Evolutionary conservation across 768 basidiomycete genomes (phyloP).

Genomic region (Psilocybe cyanescens): DNA sequence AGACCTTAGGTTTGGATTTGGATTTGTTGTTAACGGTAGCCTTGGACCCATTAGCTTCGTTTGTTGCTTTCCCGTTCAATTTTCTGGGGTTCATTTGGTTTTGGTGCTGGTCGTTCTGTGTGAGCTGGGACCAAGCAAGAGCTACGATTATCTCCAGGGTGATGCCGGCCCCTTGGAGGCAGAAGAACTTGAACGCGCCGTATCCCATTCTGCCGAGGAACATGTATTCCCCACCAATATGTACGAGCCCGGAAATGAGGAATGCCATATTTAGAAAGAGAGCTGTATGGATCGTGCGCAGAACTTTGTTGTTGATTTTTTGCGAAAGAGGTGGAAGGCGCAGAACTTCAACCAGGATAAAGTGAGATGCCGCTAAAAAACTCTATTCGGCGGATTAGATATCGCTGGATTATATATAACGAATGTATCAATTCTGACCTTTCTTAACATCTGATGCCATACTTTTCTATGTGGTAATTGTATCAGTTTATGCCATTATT

Average conservation of each 20-base stretch:
- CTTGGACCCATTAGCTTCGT: not conserved
- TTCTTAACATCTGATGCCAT: conserved; percentile 27
- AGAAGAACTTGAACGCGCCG: conserved; percentile 35
- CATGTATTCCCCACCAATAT: conserved; percentile 37
- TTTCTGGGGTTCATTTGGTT: not conserved
- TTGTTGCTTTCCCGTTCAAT: not conserved
- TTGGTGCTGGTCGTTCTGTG: not conserved
- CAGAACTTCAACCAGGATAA: conserved; percentile 1
- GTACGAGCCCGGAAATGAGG: conserved; percentile 35
- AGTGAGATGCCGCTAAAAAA: conserved; percentile 10
- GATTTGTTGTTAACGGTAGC: not conserved
- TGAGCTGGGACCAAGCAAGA: not conserved
- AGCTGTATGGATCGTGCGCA: not conserved
- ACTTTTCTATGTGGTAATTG: conserved; percentile 7
- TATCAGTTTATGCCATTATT: not conserved
- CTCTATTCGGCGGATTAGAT: conserved; percentile 1
- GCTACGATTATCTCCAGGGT: conserved; percentile 13
- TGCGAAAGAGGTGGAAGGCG: not conserved
- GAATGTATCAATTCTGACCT: conserved; percentile 12
- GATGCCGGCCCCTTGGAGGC: conserved; percentile 37
- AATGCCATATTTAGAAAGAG: conserved; percentile 29
- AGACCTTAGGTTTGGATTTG: conserved; percentile 9
- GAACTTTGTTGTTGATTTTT: not conserved
- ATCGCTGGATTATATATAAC: not conserved
- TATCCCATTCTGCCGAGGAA: conserved; percentile 26